A percentile compares a stretch with the other conserved stretches of the same genome.
These are phyloP conservation scores for Sugiyamaella lignohabitans DNA, from an alignment of 805 yeast species.

Conservation along the genomic window DNA sequence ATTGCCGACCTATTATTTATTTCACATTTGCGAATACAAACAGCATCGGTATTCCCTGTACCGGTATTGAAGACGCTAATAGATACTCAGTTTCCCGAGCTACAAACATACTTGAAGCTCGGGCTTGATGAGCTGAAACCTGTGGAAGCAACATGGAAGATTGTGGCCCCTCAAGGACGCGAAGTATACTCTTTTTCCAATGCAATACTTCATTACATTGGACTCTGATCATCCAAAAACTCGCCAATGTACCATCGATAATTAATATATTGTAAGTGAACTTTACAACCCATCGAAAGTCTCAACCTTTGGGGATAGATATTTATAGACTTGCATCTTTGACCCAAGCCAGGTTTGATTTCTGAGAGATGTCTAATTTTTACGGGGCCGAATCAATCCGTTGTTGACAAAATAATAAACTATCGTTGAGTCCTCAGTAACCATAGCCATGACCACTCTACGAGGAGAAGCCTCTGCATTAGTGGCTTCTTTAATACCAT, in stretches of 20 bases:
- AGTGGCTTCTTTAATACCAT: conserved; percentile 15
- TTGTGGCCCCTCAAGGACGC: neutral
- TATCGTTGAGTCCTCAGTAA: conserved; percentile 37
- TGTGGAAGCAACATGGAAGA: neutral
- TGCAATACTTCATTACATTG: neutral
- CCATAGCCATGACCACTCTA: conserved; percentile 37
- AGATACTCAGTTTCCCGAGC: conserved; percentile 12
- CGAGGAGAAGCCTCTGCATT: conserved; percentile 12
- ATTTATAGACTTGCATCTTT: no score
- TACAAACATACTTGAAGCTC: conserved; percentile 6
- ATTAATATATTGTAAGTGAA: no score
- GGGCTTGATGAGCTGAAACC: neutral
- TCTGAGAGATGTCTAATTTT: no score
- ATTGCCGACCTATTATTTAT: conserved; percentile 17
- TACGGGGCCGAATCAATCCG: conserved; percentile 35
- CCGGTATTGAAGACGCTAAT: conserved; percentile 14
- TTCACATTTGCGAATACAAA: conserved; percentile 17
- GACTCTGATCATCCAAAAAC: neutral
- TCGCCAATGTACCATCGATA: no score
- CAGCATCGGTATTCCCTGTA: conserved; percentile 12
- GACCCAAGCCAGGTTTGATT: no score
- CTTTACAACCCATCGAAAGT: no score
- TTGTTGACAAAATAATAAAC: conserved; percentile 38
- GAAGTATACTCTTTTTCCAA: neutral
- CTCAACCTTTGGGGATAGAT: no score